Percentiles rank a stretch among this genome's conserved stretches.
Evolutionary conservation across 2,329 filamentous ascomycete species (phyloP).

Genomic region (Clonostachys solani): DNA sequence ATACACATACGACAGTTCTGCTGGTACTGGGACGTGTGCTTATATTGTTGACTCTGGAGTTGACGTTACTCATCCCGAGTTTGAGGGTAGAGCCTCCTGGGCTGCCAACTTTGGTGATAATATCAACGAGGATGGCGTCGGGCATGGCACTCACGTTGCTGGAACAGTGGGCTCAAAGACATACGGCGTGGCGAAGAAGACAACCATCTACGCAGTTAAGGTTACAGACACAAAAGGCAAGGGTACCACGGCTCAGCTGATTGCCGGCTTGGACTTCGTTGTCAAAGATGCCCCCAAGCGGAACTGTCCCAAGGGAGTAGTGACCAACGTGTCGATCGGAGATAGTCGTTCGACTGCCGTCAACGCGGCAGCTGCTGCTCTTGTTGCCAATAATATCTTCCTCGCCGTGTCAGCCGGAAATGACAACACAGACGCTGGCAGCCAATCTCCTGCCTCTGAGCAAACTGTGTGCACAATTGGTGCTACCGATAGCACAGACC

Average conservation of each 20-base stretch:
- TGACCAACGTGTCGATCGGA: constrained; percentile 52
- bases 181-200: constrained; percentile 29
- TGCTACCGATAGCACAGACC: constrained; percentile 30
- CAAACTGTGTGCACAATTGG: constrained; percentile 44
- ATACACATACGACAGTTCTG: constrained; percentile 29
- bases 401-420: constrained; percentile 52
- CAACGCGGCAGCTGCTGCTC: constrained; percentile 40
- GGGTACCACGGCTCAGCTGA: constrained; percentile 8
- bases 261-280: constrained; percentile 22
- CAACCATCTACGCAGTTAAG: constrained; percentile 31
- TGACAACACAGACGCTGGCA: constrained; percentile 32
- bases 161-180: constrained; percentile 21
- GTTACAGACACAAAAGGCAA: constrained; percentile 18
- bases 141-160: constrained; percentile 19
- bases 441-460: constrained; percentile 40
- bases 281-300: constrained; percentile 17
- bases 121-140: constrained; percentile 22
- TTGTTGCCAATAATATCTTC: constrained; percentile 39
- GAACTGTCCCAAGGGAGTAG: too few relatives aligned
- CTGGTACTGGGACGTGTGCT: constrained; percentile 31
- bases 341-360: constrained; percentile 36
- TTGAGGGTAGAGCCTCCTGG: constrained; percentile 10
- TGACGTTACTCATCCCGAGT: constrained; percentile 20
- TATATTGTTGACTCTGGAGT: constrained; percentile 43
- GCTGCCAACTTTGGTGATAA: constrained; percentile 5